These are phyloP conservation scores for Sporobolus alterniflorus DNA, from an alignment of 202 grass and related monocot species.

Conservation along the genomic window DNA sequence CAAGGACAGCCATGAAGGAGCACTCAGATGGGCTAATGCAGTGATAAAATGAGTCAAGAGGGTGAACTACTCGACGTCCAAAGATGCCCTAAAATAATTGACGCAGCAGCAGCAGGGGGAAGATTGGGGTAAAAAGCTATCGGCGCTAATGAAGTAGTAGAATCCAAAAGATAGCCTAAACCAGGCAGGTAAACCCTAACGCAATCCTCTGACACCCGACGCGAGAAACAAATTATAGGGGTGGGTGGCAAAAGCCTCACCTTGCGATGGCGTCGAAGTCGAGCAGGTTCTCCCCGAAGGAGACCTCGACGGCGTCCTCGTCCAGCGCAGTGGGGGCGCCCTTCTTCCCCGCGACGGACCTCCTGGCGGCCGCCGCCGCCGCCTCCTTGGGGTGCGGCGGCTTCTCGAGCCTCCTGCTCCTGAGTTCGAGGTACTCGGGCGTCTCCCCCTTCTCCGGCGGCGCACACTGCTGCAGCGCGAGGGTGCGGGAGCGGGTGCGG, in stretches of 20 bases:
- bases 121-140: background rate
- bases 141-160: background rate
- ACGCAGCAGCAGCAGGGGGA: background rate
- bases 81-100: background rate
- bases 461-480: conserved; percentile 62
- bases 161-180: background rate
- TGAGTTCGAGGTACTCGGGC: conserved; percentile 79
- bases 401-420: conserved; percentile 92
- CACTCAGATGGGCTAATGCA: background rate
- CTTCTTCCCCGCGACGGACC: conserved; percentile 13
- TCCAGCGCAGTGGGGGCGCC: background rate
- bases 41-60: background rate
- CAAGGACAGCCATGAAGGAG: background rate
- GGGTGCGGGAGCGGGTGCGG: conserved; percentile 86
- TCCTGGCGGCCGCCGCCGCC: background rate
- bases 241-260: conserved; percentile 43
- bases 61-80: background rate
- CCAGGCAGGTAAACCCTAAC: background rate
- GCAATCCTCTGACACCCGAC: background rate
- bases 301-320: conserved; percentile 53
- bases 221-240: background rate
- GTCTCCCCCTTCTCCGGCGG: conserved; percentile 27
- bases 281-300: conserved; percentile 82
- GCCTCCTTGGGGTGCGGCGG: conserved; percentile 31
- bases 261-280: conserved; percentile 70